Base-by-base conservation (phyloP, 441 rosid species). In the Populus hybrid region DNA sequence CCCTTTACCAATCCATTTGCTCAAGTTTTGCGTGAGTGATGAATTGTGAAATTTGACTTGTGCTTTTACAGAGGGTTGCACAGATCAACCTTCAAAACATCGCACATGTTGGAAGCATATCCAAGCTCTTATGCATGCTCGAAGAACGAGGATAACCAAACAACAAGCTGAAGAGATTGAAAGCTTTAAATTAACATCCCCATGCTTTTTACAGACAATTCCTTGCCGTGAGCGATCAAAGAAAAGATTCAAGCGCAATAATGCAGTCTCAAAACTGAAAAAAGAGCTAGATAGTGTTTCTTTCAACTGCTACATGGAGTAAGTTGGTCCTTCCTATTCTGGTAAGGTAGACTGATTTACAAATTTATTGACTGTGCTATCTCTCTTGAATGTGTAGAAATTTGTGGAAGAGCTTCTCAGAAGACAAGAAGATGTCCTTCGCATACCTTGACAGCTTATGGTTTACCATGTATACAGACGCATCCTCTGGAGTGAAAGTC, bases 401-500 rank as follows among this genome's bases (percentile, higher is more conserved):
- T 67, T 38, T 92, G 46, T 90, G 92, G 90, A 84, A 75, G 30
- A 83, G 80, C 67, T 80, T 94, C 77, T 75, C 90, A 0, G 88
- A 88, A 75, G 86, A 83, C 72, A 85, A 83, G 84, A 85, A 61
- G 79, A 74, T 50, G 69, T 79, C 82, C 14, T 90, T 93, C 80
- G 70, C 86, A 10, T 89, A 80, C 84, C 69, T 94, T 21, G 97
- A 90, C 78, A 75, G 89, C 81, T 81, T 89, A 35, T 94, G 97
- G 93, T 93, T 93, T 81, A 64, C 78, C 40, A 73, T 84, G 82
- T 94, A 94, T 84, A 84, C 68, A 83, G 78, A 83, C 35, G 80
- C 85, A 57, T 79, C 83, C 38, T 80, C 38, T 42, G 84, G 80
- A 73, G 84, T 71, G 71, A 85, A 70, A 71, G 90, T 92, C 80